Evolutionary conservation across 2,329 filamentous ascomycete genomes (phyloP).

Genomic region (Epichloe typhina): DNA sequence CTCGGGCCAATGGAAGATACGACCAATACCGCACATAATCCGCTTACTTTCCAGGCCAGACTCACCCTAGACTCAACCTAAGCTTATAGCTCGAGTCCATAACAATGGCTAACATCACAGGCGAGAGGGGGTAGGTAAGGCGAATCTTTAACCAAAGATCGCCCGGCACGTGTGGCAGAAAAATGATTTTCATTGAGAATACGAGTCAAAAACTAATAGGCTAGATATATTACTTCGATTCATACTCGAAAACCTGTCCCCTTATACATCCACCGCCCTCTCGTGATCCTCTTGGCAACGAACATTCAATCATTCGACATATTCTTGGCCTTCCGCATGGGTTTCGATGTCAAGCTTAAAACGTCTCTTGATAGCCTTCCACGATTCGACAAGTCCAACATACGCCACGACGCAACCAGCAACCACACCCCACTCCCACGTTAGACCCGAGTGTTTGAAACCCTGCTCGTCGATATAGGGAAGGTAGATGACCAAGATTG

Average conservation of each 20-base stretch:
- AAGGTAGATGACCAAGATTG: conserved; percentile 54
- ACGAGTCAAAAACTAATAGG: conserved; percentile 13
- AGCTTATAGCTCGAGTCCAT: too few species aligned
- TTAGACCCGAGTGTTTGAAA: conserved; percentile 56
- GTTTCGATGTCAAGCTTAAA: conserved; percentile 22
- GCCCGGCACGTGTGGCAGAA: too few species aligned
- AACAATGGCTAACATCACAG: too few species aligned
- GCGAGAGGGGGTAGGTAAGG: too few species aligned
- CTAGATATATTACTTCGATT: conserved; percentile 12
- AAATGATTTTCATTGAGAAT: too few species aligned
- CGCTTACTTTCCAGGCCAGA: too few species aligned
- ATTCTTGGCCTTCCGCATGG: conserved; percentile 2
- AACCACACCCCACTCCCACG: conserved; percentile 63
- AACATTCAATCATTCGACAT: background rate
- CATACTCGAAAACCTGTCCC: conserved; percentile 20
- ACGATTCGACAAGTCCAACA: conserved; percentile 49
- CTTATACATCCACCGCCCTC: background rate
- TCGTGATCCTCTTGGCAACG: background rate
- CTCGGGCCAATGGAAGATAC: too few species aligned
- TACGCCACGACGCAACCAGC: conserved; percentile 45
- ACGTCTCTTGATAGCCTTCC: conserved; percentile 54
- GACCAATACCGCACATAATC: too few species aligned
- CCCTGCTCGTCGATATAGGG: conserved; percentile 52
- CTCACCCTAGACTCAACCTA: too few species aligned
- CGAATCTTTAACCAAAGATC: too few species aligned